A percentile compares a stretch with the other conserved stretches of the same genome.
phyloP scores from a whole-genome alignment of 805 yeast species.

The Pachysolen tannophilus region DNA sequence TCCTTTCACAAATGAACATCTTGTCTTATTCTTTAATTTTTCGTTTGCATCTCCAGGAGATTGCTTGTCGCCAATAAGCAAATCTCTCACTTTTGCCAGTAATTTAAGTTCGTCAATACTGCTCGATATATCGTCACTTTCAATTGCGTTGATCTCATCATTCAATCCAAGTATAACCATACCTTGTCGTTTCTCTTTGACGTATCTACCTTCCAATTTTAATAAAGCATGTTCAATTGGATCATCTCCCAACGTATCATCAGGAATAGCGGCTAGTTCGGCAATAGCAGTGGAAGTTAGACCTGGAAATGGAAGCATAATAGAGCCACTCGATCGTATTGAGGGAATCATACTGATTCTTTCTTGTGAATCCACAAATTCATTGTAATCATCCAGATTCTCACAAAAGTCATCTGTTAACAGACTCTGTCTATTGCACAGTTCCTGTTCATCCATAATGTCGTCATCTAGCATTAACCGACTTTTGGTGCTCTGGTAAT shows the following conservation, averaged over 20 bases:
- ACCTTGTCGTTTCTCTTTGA: slow-evolving; percentile 11
- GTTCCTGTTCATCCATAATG: too few species aligned
- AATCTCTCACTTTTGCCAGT: slow-evolving; percentile 24
- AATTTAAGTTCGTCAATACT: slow-evolving; percentile 22
- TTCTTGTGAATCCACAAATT: slow-evolving; percentile 9
- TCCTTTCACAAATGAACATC: slow-evolving; percentile 10
- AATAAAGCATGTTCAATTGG: slow-evolving; percentile 68
- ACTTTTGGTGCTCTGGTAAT: slow-evolving; percentile 5
- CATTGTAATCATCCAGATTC: slow-evolving; percentile 11
- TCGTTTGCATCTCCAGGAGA: slow-evolving; percentile 8
- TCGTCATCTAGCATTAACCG: too few species aligned
- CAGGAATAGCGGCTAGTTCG: slow-evolving; percentile 79
- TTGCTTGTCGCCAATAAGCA: slow-evolving; percentile 21
- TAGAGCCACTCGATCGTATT: slow-evolving; percentile 18
- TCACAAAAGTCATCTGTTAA: too few species aligned
- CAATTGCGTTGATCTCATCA: slow-evolving; percentile 15
- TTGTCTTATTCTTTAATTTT: too few species aligned
- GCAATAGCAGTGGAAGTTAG: slow-evolving; percentile 53
- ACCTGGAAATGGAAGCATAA: slow-evolving; percentile 35
- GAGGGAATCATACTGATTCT: slow-evolving; percentile 21
- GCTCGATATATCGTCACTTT: slow-evolving; percentile 2
- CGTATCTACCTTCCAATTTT: slow-evolving; percentile 67
- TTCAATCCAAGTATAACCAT: slow-evolving; percentile 17
- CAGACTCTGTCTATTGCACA: slow-evolving; percentile 1
- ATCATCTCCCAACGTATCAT: slow-evolving; percentile 58